A percentile compares a stretch with the other conserved stretches of the same genome.
Evolutionary conservation across 768 basidiomycete genomes (phyloP).

Genomic region (Gloeopeniophorella convolvens): DNA sequence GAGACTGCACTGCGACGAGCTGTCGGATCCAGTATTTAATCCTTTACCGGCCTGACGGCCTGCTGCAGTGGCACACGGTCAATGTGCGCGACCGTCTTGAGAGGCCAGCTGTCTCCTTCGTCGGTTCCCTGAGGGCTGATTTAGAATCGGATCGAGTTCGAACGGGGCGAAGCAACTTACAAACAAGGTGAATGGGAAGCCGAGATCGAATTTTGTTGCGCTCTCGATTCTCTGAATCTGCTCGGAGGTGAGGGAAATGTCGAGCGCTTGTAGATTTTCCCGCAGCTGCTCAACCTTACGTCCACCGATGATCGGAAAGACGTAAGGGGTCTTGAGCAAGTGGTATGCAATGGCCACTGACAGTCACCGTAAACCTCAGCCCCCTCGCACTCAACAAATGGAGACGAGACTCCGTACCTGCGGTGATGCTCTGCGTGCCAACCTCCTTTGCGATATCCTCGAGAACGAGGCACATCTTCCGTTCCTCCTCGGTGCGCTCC

Average conservation of each 20-base stretch:
- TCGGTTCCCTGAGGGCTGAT: neutral
- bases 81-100: neutral
- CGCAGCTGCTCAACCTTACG: conserved; percentile 46
- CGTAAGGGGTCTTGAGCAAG: conserved; percentile 46
- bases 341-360: conserved; percentile 49
- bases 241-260: conserved; percentile 37
- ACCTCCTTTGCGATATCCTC: conserved; percentile 47
- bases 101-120: neutral
- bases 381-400: neutral
- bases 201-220: conserved; percentile 17
- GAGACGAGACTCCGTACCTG: conserved; percentile 31
- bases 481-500: conserved; percentile 38
- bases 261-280: conserved; percentile 45
- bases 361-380: conserved; percentile 5
- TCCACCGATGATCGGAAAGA: conserved; percentile 47
- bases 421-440: conserved; percentile 40
- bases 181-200: neutral
- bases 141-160: neutral
- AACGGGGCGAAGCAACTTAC: neutral
- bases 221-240: conserved; percentile 43
- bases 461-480: conserved; percentile 36
- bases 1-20: neutral
- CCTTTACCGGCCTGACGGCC: neutral
- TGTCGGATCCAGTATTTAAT: neutral
- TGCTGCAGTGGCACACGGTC: neutral